phyloP scores from a whole-genome alignment of 1,284 basidiomycete genomes.

The Ceratobasidium sp. region DNA sequence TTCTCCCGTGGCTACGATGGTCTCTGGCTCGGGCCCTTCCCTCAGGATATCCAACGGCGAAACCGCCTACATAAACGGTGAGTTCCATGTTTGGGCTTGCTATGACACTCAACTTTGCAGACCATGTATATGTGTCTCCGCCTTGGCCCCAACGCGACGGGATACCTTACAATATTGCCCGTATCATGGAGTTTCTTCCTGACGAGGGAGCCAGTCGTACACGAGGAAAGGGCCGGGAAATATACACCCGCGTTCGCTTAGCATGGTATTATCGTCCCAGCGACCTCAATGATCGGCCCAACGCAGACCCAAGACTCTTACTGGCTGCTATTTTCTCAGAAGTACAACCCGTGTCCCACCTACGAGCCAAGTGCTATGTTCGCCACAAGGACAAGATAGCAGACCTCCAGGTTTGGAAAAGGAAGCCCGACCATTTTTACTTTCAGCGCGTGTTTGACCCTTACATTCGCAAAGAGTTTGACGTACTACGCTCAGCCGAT shows the following conservation, averaged over 20 bases:
- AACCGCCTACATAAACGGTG: constrained; percentile 82
- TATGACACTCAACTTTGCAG: constrained; percentile 55
- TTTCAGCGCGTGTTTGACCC: constrained; percentile 94
- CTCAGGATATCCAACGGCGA: constrained; percentile 60
- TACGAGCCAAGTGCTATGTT: constrained; percentile 91
- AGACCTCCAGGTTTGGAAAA: constrained; percentile 94
- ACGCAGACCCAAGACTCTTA: constrained; percentile 86
- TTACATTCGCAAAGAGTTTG: constrained; percentile 98
- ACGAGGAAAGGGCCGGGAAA: constrained; percentile 62
- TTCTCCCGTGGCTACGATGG: constrained; percentile 34
- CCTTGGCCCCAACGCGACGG: constrained; percentile 90
- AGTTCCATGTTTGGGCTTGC: constrained; percentile 41
- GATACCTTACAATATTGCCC: constrained; percentile 88
- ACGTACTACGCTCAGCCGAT: constrained; percentile 86
- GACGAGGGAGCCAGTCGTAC: constrained; percentile 62
- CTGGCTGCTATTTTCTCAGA: constrained; percentile 96
- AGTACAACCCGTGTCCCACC: constrained; percentile 88
- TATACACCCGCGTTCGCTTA: constrained; percentile 79
- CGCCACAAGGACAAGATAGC: constrained; percentile 93
- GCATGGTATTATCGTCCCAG: constrained; percentile 93
- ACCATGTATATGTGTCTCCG: constrained; percentile 94
- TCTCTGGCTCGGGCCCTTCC: constrained; percentile 16
- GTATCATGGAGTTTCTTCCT: constrained; percentile 95
- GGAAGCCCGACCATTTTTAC: constrained; percentile 92
- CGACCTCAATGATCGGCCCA: constrained; percentile 83